Evolutionary conservation across 2,329 filamentous ascomycete genomes (phyloP).

Genomic region (Trichoderma hamatum): DNA sequence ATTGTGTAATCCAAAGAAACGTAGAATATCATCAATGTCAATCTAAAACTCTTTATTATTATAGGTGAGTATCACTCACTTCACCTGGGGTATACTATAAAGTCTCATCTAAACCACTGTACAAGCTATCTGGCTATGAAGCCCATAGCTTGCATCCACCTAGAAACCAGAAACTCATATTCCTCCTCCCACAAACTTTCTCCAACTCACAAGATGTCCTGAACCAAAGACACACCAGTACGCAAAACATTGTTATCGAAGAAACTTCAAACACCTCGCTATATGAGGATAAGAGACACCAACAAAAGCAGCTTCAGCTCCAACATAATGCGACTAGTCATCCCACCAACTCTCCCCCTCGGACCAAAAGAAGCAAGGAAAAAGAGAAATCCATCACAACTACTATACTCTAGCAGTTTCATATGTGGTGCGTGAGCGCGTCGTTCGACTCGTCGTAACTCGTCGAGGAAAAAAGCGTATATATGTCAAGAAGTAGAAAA

Average conservation of each 20-base stretch:
- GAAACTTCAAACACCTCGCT: constrained; percentile 33
- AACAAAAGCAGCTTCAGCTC: background rate
- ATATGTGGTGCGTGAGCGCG: constrained; percentile 23
- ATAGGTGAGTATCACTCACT: constrained; percentile 38
- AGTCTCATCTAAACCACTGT: constrained; percentile 41
- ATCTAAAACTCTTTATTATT: background rate
- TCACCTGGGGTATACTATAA: constrained; percentile 45
- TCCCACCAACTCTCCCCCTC: background rate
- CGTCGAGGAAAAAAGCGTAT: constrained; percentile 19
- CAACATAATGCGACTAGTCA: constrained; percentile 15
- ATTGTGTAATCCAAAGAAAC: background rate
- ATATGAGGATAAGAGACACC: constrained; percentile 10
- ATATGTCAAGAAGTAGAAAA: constrained; percentile 20
- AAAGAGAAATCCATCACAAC: constrained; percentile 19
- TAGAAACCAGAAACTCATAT: constrained; percentile 32
- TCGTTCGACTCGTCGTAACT: constrained; percentile 28
- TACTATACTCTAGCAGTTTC: constrained; percentile 12
- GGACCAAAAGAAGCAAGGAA: background rate
- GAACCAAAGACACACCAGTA: constrained; percentile 28
- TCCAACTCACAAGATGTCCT: constrained; percentile 28
- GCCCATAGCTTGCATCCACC: constrained; percentile 31
- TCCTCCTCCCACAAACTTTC: constrained; percentile 31
- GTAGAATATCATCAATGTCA: background rate
- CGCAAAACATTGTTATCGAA: constrained; percentile 32
- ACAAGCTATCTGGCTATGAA: constrained; percentile 32